Conservation (phyloP, 192 early-diverging fungal species). For the Geranomyces michiganensis region DNA sequence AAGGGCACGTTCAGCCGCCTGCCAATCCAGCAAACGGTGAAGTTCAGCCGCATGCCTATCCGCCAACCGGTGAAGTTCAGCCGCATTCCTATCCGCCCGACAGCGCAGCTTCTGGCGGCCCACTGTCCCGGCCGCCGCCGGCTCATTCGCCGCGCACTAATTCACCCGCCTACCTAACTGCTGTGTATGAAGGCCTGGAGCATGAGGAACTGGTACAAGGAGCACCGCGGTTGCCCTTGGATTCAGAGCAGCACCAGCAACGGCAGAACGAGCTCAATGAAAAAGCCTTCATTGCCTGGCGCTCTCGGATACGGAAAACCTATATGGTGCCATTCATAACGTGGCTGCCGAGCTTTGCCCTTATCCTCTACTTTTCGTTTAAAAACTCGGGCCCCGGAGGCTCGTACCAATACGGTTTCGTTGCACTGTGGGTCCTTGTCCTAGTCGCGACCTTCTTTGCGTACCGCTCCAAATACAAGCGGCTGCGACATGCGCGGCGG, state of each 20-base stretch:
- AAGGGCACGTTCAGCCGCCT: no score
- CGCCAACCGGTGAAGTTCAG: no score
- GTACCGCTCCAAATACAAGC: constrained; percentile 7
- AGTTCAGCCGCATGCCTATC: no score
- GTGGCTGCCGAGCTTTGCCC: constrained; percentile 25
- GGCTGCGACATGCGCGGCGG: not conserved
- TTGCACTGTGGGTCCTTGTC: constrained; percentile 23
- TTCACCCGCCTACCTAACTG: not conserved
- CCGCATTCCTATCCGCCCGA: no score
- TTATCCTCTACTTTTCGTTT: constrained; percentile 13
- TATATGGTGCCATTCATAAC: constrained; percentile 25
- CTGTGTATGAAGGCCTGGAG: not conserved
- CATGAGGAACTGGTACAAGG: not conserved
- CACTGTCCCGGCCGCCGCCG: no score
- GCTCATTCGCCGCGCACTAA: no score
- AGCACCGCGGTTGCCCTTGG: not conserved
- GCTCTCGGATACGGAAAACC: constrained; percentile 11
- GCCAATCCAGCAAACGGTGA: no score
- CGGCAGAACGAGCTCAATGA: constrained; percentile 8
- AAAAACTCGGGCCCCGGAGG: not conserved
- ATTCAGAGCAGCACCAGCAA: not conserved
- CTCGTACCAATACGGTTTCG: not conserved
- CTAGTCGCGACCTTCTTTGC: constrained; percentile 21
- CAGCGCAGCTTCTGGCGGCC: no score
- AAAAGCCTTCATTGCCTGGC: constrained; percentile 19